phyloP scores from a whole-genome alignment of 345 rosid genomes.

The Rhodamnia argentea region DNA sequence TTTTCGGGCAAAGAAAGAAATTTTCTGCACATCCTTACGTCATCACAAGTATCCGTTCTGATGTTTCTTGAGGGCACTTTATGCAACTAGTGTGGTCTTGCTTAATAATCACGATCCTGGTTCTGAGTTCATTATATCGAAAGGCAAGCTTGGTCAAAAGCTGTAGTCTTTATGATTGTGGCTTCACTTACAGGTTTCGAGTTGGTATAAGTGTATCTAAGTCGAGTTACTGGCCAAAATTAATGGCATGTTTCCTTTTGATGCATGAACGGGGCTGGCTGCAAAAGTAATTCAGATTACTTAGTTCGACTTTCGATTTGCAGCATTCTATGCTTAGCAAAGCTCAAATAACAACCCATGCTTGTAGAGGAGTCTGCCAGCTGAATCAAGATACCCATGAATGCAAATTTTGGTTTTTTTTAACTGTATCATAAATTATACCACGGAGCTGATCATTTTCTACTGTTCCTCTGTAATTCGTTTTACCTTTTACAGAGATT shows the following conservation, averaged over 20 bases:
- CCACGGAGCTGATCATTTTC: background rate
- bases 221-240: background rate
- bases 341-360: background rate
- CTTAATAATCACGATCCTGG: background rate
- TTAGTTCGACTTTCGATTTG: background rate
- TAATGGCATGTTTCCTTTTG: background rate
- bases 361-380: background rate
- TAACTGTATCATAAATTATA: background rate
- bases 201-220: background rate
- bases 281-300: background rate
- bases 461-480: background rate
- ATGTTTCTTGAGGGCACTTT: background rate
- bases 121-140: background rate
- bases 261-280: background rate
- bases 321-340: background rate
- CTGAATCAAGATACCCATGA: background rate
- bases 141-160: background rate
- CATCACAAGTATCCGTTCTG: background rate
- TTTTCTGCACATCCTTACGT: background rate
- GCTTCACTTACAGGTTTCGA: background rate
- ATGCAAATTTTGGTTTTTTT: background rate
- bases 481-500: constrained; percentile 29
- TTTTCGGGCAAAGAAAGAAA: background rate
- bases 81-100: background rate
- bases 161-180: background rate